Percentiles rank a stretch among this genome's conserved stretches.
phyloP scores from a whole-genome alignment of 2,329 filamentous ascomycete species.

The Hortaea sp. region DNA sequence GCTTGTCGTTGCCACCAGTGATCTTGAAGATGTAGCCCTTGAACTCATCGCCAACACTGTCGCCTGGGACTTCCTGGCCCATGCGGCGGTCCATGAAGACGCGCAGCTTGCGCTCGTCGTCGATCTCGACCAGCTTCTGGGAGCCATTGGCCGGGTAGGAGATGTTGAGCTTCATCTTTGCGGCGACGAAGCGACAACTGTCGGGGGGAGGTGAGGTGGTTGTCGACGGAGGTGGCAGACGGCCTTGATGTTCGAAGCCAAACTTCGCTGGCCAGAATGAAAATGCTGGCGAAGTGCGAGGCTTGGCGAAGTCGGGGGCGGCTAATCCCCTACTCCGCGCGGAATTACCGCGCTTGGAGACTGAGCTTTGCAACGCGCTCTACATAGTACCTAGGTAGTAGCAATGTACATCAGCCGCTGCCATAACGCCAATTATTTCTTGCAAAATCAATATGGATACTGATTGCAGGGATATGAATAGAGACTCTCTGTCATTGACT shows the following conservation, averaged over 20 bases:
- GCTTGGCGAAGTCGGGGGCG: not conserved
- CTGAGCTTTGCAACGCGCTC: no score
- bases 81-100: slow-evolving; percentile 99
- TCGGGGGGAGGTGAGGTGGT: not conserved
- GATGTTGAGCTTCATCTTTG: slow-evolving; percentile 63
- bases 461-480: no score
- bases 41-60: slow-evolving; percentile 97
- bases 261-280: not conserved
- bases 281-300: not conserved
- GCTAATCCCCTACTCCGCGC: not conserved
- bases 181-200: slow-evolving; percentile 6
- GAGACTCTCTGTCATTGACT: no score
- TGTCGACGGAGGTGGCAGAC: not conserved
- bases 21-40: slow-evolving; percentile 99
- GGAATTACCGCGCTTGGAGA: no score
- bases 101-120: slow-evolving; percentile 98
- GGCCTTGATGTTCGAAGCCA: not conserved
- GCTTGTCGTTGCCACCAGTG: slow-evolving; percentile 99
- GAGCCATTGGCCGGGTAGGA: slow-evolving; percentile 98
- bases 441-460: no score
- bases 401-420: no score
- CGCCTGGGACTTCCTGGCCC: slow-evolving; percentile 84
- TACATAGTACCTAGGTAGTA: no score
- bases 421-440: no score
- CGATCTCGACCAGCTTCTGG: slow-evolving; percentile 97